Base-by-base conservation (phyloP, 371 early-diverging fungal genomes). In the Funneliformis caledonium region DNA sequence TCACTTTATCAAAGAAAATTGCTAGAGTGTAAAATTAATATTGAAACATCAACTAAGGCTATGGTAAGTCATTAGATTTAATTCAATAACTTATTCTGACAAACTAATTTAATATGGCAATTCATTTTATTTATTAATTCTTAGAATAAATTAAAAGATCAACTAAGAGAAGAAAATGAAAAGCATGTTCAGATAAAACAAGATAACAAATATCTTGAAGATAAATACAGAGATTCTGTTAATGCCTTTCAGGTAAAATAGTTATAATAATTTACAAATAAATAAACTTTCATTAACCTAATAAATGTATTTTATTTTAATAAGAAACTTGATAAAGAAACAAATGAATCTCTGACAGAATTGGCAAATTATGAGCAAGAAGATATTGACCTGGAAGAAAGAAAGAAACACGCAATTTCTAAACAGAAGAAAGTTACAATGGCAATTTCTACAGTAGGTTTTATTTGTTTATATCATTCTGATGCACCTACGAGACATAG, bases 321-420 rank as follows among this genome's bases (percentile, higher is more conserved):
- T 48, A 78, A 91, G 90, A 83, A 77, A 79, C 83, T 93, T 3
- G 37, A 90, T 68, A 83, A 83, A 70, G 88, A 92, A 62, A 85
- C 91, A 0, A 85, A 86, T 43, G 89, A 89, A 62, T 84, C 91
- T 14, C 67, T 83, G 5, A 88, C 90, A 65, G 90, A 93, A 76
- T 88, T 95, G 59, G 85, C 91, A 26, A 91, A 89, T 37, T 3
- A 37, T 37, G 97, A 97, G 82, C 92, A 92, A 70, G 93, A 93
- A 59, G 92, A 95, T 72, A 93, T 96, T 19, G 88, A 94, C 81
- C 81, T 93, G 37, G 52, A 89, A 91, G 96, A 96, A 82, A 91
- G 92, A 62, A 92, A 90, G 82, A 93, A 95, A 72, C 94, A 96
- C 85, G 83, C 0, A 82, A 87, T 86, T 50, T 89, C 83, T 61